Evolutionary conservation across 305 asterid genomes (phyloP).

Genomic region (Solanum hybrid): DNA sequence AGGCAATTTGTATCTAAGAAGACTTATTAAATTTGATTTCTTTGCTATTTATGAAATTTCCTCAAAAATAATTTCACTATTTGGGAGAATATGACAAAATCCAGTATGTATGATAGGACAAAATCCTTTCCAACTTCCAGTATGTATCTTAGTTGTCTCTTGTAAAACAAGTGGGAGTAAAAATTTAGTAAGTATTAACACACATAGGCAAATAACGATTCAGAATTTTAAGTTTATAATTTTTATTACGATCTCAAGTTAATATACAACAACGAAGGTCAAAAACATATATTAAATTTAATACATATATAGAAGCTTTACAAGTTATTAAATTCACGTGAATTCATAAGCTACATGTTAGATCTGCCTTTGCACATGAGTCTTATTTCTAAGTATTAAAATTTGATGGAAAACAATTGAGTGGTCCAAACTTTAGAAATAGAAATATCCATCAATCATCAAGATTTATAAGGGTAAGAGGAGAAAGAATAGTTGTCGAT

Average conservation of each 20-base stretch:
- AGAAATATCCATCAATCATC: background rate
- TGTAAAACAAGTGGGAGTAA: background rate
- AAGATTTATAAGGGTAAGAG: background rate
- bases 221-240: background rate
- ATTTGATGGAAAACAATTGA: background rate
- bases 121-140: background rate
- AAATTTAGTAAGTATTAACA: background rate
- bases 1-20: background rate
- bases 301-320: background rate
- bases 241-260: background rate
- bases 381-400: background rate
- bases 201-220: background rate
- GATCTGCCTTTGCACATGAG: background rate
- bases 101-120: background rate
- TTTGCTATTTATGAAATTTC: too few relatives aligned
- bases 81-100: background rate
- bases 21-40: background rate
- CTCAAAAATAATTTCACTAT: background rate
- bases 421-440: background rate
- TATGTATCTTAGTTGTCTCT: background rate
- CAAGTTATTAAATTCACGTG: background rate
- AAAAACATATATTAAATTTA: background rate
- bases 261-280: background rate
- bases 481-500: constrained; percentile 11
- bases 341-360: background rate